Evolutionary conservation across 495 filamentous ascomycete species (phyloP), one percentile per base, ranked within the genome.

Genomic region (Penicillium pulvis): DNA sequence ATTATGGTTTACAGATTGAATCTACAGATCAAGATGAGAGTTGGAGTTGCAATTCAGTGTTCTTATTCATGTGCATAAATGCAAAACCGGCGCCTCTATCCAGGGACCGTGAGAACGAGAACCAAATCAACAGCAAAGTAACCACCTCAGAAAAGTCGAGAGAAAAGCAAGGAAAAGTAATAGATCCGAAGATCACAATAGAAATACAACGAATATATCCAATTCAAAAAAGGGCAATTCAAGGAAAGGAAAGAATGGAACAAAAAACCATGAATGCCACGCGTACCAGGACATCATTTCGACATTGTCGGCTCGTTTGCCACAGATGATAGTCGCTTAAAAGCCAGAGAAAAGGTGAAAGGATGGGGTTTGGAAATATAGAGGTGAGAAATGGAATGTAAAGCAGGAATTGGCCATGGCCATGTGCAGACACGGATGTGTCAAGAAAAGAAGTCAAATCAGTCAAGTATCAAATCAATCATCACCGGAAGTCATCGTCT

Each of bases 401-500:
- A 50, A 54, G 20, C 8, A 19, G 3, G 26, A 14, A 16, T 10
- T 26, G 35, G 17, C 12, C 33, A 20, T 17, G 19, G 28, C 42
- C 26, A 41, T 55, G 46, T 42, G 51, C 17, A 28, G 14, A 53
- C 23, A 49, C 46, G 43, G 28, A 12, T 19, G 26, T 51, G 46
- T 44, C 19, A 28, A 33, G 30, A 31, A 47, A 20, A 47, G 16
- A 35, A 46, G 14, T 36, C 33, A 6, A 46, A 36, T 36, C 33
- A 6, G 41, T 28, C 28, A 50, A 51, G 2, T 23, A 23, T 39
- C n/a, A 48, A 55, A 43, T 46, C 35, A 50, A 41, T 62, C 50
- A 61, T 70, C 54, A 80, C 49, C 71, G 71, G 56, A 80, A 80
- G 45, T 80, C 77, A 49, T 81, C 73, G 19, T 75, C 78, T 11